These are phyloP conservation scores for Trichoderma harzianum DNA, from an alignment of 2,329 filamentous ascomycete genomes.

Conservation along the genomic window DNA sequence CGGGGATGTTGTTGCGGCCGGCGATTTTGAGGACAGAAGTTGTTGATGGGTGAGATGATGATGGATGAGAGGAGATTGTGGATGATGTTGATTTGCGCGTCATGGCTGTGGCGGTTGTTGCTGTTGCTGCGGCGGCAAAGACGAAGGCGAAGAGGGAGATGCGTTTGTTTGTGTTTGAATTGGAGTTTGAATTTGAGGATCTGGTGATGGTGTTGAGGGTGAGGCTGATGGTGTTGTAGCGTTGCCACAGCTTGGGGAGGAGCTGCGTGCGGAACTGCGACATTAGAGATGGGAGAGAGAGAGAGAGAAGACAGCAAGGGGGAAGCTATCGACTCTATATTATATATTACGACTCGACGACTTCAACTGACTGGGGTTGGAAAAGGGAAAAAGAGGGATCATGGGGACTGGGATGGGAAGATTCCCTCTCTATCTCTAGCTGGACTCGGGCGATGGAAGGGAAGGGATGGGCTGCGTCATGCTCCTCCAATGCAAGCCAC, in stretches of 20 bases:
- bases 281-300: constrained; percentile 20
- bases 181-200: neutral
- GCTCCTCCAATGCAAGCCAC: neutral
- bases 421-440: neutral
- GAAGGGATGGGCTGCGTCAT: neutral
- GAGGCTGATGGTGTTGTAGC: neutral
- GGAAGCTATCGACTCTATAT: neutral
- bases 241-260: constrained; percentile 1
- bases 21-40: constrained; percentile 36
- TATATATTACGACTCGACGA: neutral
- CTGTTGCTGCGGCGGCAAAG: neutral
- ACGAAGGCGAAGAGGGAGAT: neutral
- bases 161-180: neutral
- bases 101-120: constrained; percentile 19
- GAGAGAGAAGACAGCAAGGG: neutral
- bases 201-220: neutral
- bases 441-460: neutral
- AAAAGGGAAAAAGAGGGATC: neutral
- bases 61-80: constrained; percentile 17
- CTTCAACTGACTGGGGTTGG: neutral
- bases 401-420: neutral
- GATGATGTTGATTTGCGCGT: constrained; percentile 9
- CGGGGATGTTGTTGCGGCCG: constrained; percentile 35
- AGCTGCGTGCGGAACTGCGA: constrained; percentile 23
- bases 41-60: constrained; percentile 21